These are phyloP conservation scores for Steccherinum ochraceum DNA, from an alignment of 768 basidiomycete genomes.

Conservation along the genomic window DNA sequence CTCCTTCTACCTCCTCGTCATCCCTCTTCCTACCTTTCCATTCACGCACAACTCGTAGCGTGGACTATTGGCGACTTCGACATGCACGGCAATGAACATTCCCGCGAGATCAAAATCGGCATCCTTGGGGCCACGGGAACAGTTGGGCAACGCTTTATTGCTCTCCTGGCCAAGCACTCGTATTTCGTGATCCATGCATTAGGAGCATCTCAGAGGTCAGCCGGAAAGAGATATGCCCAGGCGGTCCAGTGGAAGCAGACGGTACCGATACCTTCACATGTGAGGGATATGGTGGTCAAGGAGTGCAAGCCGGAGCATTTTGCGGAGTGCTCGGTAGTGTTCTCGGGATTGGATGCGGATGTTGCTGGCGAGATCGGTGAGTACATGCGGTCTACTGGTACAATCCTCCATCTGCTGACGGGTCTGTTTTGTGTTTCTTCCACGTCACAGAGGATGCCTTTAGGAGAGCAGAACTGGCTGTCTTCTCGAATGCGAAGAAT, in stretches of 20 bases:
- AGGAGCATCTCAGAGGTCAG: constrained; percentile 85
- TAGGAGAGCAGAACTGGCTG: constrained; percentile 77
- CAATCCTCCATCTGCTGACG: not conserved
- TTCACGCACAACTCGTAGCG: not conserved
- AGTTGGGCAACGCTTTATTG: constrained; percentile 93
- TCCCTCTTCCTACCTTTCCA: not conserved
- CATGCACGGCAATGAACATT: constrained; percentile 14
- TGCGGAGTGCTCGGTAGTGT: constrained; percentile 75
- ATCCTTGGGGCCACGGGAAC: constrained; percentile 89
- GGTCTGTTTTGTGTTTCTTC: not conserved
- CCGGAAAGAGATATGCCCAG: constrained; percentile 70
- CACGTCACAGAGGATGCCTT: constrained; percentile 73
- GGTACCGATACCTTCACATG: constrained; percentile 60
- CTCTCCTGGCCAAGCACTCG: constrained; percentile 80
- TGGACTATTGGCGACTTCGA: not conserved
- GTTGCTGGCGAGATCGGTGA: constrained; percentile 93
- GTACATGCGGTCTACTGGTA: constrained; percentile 14
- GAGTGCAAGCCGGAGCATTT: constrained; percentile 79
- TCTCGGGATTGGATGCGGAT: constrained; percentile 94
- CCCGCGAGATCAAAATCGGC: constrained; percentile 47
- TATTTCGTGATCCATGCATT: constrained; percentile 85
- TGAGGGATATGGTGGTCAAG: constrained; percentile 58
- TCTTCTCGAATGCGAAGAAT: constrained; percentile 98
- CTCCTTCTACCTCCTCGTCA: not conserved
- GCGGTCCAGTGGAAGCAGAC: constrained; percentile 88